Evolutionary conservation across 2,329 filamentous ascomycete species (phyloP), one percentile per base, ranked within the genome.

Genomic region (Karstenula rhodostoma): DNA sequence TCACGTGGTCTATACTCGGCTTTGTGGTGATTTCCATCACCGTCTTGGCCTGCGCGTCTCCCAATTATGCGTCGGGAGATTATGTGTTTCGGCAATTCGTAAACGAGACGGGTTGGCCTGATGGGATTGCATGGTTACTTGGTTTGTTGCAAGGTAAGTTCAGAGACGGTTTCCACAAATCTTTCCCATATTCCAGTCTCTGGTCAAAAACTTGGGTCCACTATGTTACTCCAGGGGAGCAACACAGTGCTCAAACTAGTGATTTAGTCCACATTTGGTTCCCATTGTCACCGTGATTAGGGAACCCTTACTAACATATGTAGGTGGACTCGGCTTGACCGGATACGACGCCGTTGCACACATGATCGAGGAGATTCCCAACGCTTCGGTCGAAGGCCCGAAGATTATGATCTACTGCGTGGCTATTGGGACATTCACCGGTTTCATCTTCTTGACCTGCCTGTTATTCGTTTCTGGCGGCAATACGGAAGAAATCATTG

Each of bases 21-120:
- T 92, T 93, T 66, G 78, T 85, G 46, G 80, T 92, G 59, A 91
- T 93, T 65, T 89, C 83, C 63, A 90, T 92, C 63, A 90, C 89
- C 0, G 81, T 90, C 0, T 78, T 93, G 51, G 83, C 89, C 4
- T 90, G 87, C 69, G 82, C 89, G 0, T 84, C 89, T 1, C 88
- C 88, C 0, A 80, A 89, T 64, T 92, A 86, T 69, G 87, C 88
- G 67, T 84, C 83, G 8, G 89, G 83, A 17, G 74, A 83, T 10
- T 90, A 90, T 55, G 90, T 92, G 12, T 92, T 90, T 64, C 81
- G 84, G 5, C 76, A 86, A 1, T 92, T 92, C 69, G 84, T 90
- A 72, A 93, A 93, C 65, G 74, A 85, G 49, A 87, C 86, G 9
- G 88, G 87, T 44, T 91, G 89, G 89, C 89, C 89, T 0, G 87